These are phyloP conservation scores for Skeletonema grethae DNA, from an alignment of 108 stramenopile genomes.

Conservation along the genomic window DNA sequence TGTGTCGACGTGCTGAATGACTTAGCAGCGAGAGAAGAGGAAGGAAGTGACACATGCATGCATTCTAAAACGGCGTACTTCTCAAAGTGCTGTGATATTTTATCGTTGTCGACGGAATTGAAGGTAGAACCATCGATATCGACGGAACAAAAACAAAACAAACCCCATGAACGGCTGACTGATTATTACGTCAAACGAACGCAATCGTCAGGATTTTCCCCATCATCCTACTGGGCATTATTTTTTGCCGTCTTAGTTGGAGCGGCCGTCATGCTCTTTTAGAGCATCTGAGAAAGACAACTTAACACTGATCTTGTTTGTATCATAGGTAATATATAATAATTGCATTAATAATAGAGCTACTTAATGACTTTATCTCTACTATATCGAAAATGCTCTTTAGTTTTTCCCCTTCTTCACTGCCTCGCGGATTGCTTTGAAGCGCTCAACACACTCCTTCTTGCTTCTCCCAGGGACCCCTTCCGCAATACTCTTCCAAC, in stretches of 20 bases:
- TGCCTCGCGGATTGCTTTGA: slow-evolving; percentile 91
- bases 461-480: slow-evolving; percentile 90
- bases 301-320: neutral
- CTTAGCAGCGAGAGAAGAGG: slow-evolving; percentile 42
- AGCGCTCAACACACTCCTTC: slow-evolving; percentile 95
- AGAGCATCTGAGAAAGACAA: neutral
- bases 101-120: neutral
- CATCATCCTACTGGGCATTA: neutral
- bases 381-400: neutral
- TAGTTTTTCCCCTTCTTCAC: slow-evolving; percentile 64
- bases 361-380: neutral
- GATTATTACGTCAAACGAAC: neutral
- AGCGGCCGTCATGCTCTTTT: neutral
- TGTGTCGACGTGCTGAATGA: slow-evolving; percentile 27
- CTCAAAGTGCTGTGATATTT: slow-evolving; percentile 35
- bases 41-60: slow-evolving; percentile 30
- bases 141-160: neutral
- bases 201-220: neutral
- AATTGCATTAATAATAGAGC: neutral
- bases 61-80: slow-evolving; percentile 41
- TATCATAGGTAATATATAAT: neutral
- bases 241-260: neutral
- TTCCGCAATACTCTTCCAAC: slow-evolving; percentile 91
- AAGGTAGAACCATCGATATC: neutral
- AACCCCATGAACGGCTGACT: slow-evolving; percentile 1